A percentile compares a stretch with the other conserved stretches of the same genome.
These are phyloP conservation scores for Prunus persica DNA, from an alignment of 306 rosid genomes.

Conservation along the genomic window DNA sequence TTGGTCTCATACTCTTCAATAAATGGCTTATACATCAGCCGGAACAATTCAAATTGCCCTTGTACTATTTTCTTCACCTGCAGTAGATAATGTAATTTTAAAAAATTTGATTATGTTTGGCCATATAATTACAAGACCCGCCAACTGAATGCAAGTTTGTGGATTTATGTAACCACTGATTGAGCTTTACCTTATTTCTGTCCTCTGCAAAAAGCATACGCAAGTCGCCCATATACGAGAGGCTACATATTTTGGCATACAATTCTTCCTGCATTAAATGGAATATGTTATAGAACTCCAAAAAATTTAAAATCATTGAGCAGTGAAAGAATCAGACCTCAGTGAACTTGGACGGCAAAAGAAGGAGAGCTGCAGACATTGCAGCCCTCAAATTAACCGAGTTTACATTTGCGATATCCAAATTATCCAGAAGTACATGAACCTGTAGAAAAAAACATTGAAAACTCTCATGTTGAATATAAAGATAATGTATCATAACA, in stretches of 20 bases:
- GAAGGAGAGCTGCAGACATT: conserved; percentile 79
- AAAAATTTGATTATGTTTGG: not conserved
- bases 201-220: conserved; percentile 97
- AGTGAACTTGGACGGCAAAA: conserved; percentile 75
- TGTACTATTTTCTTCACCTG: conserved; percentile 82
- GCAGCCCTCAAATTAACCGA: conserved; percentile 81
- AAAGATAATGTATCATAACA: not conserved
- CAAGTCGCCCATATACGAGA: conserved; percentile 81
- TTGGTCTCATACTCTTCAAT: conserved; percentile 66
- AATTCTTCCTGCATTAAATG: conserved; percentile 68
- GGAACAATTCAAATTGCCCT: conserved; percentile 74
- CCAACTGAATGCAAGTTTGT: conserved; percentile 1
- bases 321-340: conserved; percentile 54
- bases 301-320: conserved; percentile 23
- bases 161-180: conserved; percentile 18
- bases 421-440: conserved; percentile 62
- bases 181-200: conserved; percentile 64
- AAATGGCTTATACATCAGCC: conserved; percentile 66
- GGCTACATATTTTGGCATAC: conserved; percentile 88
- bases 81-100: conserved; percentile 10
- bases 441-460: conserved; percentile 44
- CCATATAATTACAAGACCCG: not conserved
- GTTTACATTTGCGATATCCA: conserved; percentile 47
- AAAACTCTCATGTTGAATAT: not conserved
- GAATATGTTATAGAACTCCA: conserved; percentile 14